These are phyloP conservation scores for Solanum peruvianum DNA, from an alignment of 257 asterid species.

Conservation along the genomic window DNA sequence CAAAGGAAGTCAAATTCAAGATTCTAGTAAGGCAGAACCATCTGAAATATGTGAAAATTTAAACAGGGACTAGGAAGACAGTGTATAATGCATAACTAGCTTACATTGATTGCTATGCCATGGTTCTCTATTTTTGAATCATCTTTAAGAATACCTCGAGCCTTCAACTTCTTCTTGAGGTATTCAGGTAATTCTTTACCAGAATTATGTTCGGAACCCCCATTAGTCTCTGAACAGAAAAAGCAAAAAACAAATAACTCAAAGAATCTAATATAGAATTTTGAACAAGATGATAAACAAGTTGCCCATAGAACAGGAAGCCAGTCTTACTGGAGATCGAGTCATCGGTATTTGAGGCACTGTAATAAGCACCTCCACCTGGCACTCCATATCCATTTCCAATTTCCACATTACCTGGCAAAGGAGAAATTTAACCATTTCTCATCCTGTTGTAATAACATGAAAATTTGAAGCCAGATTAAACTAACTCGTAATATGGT, in stretches of 20 bases:
- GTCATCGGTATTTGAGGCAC: slow-evolving; percentile 25
- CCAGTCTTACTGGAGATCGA: slow-evolving; percentile 28
- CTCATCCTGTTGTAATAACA: background rate
- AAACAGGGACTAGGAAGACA: background rate
- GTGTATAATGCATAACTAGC: background rate
- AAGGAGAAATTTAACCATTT: background rate
- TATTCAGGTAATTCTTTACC: slow-evolving; percentile 69
- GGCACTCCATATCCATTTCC: slow-evolving; percentile 99
- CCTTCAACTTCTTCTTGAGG: slow-evolving; percentile 83
- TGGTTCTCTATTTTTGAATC: slow-evolving; percentile 17
- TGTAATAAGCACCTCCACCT: slow-evolving; percentile 87
- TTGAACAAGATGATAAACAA: background rate
- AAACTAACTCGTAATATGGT: background rate
- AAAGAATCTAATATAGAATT: background rate
- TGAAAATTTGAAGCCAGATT: background rate
- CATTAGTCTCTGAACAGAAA: slow-evolving; percentile 18
- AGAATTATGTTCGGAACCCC: slow-evolving; percentile 34
- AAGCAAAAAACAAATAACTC: background rate
- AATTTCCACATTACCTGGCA: slow-evolving; percentile 70
- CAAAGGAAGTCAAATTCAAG: background rate
- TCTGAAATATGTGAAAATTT: background rate
- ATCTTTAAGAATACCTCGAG: slow-evolving; percentile 84
- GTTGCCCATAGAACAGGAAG: background rate
- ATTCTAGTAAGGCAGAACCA: background rate
- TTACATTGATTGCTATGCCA: slow-evolving; percentile 28